Evolutionary conservation across 192 early-diverging fungal genomes (phyloP), one percentile per base, ranked within the genome.

Genomic region (Coemansia sp.): DNA sequence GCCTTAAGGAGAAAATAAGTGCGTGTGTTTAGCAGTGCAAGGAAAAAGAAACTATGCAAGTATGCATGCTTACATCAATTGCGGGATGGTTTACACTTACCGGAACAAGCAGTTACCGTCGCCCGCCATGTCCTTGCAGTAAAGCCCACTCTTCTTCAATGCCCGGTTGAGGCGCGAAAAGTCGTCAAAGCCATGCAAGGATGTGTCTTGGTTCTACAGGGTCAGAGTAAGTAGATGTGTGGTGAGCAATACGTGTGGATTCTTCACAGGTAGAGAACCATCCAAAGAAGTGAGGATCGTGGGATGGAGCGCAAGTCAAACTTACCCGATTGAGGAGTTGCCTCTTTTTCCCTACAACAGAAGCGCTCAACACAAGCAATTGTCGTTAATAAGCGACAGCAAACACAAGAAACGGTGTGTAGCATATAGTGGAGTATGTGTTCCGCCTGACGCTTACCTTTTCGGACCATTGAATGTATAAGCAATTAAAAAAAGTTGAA

Each of bases 31-130:
- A 50, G 51, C 27, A 19, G 59, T 63, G 36, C 57, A 22, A 20
- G 23, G 53, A 54, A 22, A 54, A 22, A 54, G 53, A 6, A 9
- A 46, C 11, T 10, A 14, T 14, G 39, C 14, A 46, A 46, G 39
- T 14, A 46, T 36, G 3, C 14, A 17, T 46, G 39, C 68, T 27
- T 39, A 11, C 29, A 5, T 33, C 8, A 59, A 46, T 33, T 60
- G 59, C 11, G 17, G 23, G 46, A 62, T 50, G 51, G 21, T 50
- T 62, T 62, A 4, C 1, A 51, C 61, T 73, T 83, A 85, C 85
- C 87, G 72, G 60, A 88, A 88, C 53, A 88, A 71, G 59, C 87
- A 91, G 78, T 91, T 91, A 56, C 90, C 89, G 58, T 91, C 90
- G 54, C 88, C 90, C 17, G 72, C 75, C 31, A 89, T 89, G 59